A percentile compares a stretch with the other conserved stretches of the same genome.
Conservation (phyloP, 1,284 basidiomycete genomes). For the Pseudozyma pruni region DNA sequence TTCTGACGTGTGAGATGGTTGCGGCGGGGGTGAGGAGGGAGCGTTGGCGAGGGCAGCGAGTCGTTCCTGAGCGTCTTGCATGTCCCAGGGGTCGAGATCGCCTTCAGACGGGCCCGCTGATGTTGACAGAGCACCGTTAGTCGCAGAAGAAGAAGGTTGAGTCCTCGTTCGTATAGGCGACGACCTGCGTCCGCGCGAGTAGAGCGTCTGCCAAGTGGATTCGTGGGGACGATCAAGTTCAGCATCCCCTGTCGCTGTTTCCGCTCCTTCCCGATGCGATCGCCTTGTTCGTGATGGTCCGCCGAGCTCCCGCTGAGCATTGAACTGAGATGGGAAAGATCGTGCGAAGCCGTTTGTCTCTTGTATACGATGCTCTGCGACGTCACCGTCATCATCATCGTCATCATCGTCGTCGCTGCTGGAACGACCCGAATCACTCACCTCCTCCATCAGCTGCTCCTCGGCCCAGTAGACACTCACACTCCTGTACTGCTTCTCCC, state of each 20-base stretch:
- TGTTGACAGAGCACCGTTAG: not conserved
- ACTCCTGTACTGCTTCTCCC: constrained; percentile 20
- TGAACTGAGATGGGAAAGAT: not conserved
- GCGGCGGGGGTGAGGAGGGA: not conserved
- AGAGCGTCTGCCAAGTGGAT: constrained; percentile 45
- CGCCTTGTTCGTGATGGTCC: not conserved
- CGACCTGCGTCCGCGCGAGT: constrained; percentile 18
- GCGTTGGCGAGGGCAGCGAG: constrained; percentile 22
- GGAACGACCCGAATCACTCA: constrained; percentile 23
- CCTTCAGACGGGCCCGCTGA: constrained; percentile 35
- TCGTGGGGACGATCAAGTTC: constrained; percentile 22
- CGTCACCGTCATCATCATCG: not conserved
- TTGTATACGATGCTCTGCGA: not conserved
- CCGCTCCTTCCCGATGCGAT: not conserved
- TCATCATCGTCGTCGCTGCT: constrained; percentile 12
- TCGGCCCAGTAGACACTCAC: constrained; percentile 50
- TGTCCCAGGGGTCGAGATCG: constrained; percentile 51
- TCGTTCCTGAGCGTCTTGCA: constrained; percentile 43
- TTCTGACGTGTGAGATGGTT: not conserved
- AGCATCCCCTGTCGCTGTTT: constrained; percentile 9
- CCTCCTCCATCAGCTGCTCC: constrained; percentile 44
- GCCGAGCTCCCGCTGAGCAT: not conserved
- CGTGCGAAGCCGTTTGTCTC: not conserved
- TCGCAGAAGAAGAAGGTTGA: not conserved
- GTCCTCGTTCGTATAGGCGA: constrained; percentile 3